Percentiles rank a stretch among this genome's conserved stretches.
Conservation (phyloP, 768 basidiomycete species). For the Saitozyma sp. region DNA sequence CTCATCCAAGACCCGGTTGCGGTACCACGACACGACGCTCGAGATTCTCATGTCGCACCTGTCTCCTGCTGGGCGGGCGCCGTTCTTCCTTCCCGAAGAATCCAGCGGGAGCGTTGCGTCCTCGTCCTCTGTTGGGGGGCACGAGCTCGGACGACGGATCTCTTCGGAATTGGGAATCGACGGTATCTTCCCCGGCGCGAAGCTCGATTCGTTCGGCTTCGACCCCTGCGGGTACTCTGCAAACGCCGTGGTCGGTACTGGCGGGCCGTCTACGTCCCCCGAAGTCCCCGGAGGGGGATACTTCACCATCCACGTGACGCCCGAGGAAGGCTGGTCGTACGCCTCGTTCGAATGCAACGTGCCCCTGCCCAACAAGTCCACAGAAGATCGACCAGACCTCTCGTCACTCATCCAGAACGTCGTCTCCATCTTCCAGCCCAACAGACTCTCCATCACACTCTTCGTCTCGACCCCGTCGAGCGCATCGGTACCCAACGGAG, state of each 20-base stretch:
- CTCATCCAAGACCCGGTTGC: constrained; percentile 23
- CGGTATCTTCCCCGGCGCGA: constrained; percentile 79
- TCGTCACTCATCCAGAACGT: constrained; percentile 81
- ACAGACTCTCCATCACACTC: constrained; percentile 77
- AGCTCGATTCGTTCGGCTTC: constrained; percentile 89
- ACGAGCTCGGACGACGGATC: constrained; percentile 59
- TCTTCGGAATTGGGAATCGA: constrained; percentile 76
- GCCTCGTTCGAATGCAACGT: constrained; percentile 99
- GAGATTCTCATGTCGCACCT: constrained; percentile 98
- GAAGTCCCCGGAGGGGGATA: constrained; percentile 72
- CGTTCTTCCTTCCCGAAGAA: constrained; percentile 59
- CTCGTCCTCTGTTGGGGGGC: constrained; percentile 42
- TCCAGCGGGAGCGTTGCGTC: background rate
- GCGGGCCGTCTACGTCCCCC: constrained; percentile 55
- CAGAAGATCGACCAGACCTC: constrained; percentile 63
- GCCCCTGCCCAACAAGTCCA: constrained; percentile 57
- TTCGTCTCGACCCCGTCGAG: constrained; percentile 64
- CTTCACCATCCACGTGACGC: constrained; percentile 97
- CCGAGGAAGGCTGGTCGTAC: constrained; percentile 96
- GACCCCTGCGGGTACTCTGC: constrained; percentile 93
- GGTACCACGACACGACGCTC: constrained; percentile 79
- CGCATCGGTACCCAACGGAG: constrained; percentile 12
- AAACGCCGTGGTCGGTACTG: constrained; percentile 73
- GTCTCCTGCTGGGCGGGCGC: constrained; percentile 67
- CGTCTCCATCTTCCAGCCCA: constrained; percentile 88